Evolutionary conservation across 257 asterid genomes (phyloP), one percentile per base, ranked within the genome.

Genomic region (Penstemon eatonii): DNA sequence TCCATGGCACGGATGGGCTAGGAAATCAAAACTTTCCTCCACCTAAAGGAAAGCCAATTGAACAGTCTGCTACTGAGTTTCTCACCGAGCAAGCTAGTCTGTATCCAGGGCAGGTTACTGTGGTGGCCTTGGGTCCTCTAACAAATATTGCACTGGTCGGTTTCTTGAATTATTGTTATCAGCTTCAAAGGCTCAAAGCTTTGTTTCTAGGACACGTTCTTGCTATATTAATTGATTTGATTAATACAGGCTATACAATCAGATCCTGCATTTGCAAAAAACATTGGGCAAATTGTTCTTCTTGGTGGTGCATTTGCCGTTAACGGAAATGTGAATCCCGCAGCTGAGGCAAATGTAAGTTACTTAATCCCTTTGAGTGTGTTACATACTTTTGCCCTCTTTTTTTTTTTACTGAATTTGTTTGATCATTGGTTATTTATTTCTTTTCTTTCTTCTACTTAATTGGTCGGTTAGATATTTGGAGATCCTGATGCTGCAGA

Each of bases 401-500:
- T 62, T 46, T 63, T 44, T 46, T 54, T 62, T 65, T 49, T n/a
- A 49, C 65, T 69, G 33, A 25, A 25, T 12, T 56, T n/a, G 42
- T 53, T 68, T 70, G 42, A 60, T 57, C n/a, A 5, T 49, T 73
- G 6, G 44, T 41, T 45, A 42, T 45, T 7, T 63, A 10, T 9
- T 60, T 60, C 56, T 66, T 15, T 63, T 70, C 42, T 11, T 66
- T 58, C 33, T 25, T 25, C 33, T 25, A 25, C 33, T 50, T 70
- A 10, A 38, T 73, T 58, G 80, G 72, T 66, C 54, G 69, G 74
- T 76, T 19, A 93, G 99, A 85, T 93, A 54, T 90, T 85, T 70
- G 99, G 99, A 83, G 99, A 93, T 81, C 99, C 99, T 36, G 96
- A 93, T 72, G 97, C 99, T 55, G 99, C 99, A 36, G 99, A 93